Base-by-base conservation (phyloP, 495 filamentous ascomycete species). In the Glonium stellatum region DNA sequence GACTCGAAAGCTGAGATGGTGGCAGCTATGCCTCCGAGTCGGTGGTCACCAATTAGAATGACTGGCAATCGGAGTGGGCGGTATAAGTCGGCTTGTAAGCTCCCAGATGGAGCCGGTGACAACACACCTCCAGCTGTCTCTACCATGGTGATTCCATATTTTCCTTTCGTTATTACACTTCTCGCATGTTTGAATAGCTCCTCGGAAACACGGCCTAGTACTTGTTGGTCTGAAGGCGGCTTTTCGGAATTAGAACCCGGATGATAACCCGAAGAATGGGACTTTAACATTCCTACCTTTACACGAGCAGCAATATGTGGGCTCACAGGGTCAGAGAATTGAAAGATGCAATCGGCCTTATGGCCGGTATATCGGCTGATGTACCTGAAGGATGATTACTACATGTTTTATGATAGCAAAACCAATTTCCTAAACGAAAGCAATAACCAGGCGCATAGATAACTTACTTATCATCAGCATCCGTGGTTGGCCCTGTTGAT, bases 71-170 rank as follows among this genome's bases (percentile, higher is more conserved):
- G 76, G 0, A 91, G 76, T 0, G 86, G 82, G 1, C 82, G 77
- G 69, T 88, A 92, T 27, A 89, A 70, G 64, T 92, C 87, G 5
- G 84, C 87, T 66, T 92, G 88, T 0, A 84, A 85, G 27, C 76
- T 84, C n/a, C 86, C 87, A 56, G 82, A 85, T 11, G 87, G 87
- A 1, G 80, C 79, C 0, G 88, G 88, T 1, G 87, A 89, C 66
- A 89, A 81, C 0, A 88, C 83, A 10, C 88, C 88, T 4, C 88
- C 88, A 0, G 88, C 88, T 0, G 88, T 91, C 69, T 92, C 88
- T 36, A 92, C 75, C 34, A 92, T 72, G 1, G 84, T 73, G 54
- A 79, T 70, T 41, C 72, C 69, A 41, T 49, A 18, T 9, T 27
- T 8, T 8, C 41, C 27, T 31, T 31, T 31, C 6, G 27, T 2